Evolutionary conservation across 192 early-diverging fungal genomes (phyloP).

Genomic region (Chytriomyces hyalinus): DNA sequence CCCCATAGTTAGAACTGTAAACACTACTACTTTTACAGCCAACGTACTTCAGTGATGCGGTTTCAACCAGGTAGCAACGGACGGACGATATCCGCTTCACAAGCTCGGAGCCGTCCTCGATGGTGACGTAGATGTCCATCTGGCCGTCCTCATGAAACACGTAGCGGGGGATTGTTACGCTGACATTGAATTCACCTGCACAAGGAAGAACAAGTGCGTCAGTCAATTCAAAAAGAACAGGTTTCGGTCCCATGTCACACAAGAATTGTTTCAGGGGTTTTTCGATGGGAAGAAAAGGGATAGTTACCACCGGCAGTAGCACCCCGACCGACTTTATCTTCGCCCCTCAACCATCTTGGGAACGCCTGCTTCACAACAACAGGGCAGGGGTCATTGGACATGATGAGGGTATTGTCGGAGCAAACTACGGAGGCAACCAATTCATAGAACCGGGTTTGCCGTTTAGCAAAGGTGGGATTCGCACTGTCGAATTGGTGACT

Average conservation of each 20-base stretch:
- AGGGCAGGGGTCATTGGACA: conserved; percentile 20
- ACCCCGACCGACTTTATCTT: conserved; percentile 24
- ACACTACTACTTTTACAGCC: too few species aligned
- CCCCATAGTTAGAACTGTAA: too few species aligned
- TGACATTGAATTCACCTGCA: conserved; percentile 31
- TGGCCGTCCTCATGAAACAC: conserved; percentile 30
- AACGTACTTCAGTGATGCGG: conserved; percentile 18
- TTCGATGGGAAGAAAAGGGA: background rate
- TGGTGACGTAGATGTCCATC: conserved; percentile 14
- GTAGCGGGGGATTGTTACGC: conserved; percentile 21
- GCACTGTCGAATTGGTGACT: conserved; percentile 17
- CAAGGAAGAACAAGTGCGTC: too few species aligned
- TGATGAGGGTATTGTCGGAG: conserved; percentile 12
- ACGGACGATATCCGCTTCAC: conserved; percentile 27
- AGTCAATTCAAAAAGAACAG: too few species aligned
- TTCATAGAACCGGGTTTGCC: conserved; percentile 21
- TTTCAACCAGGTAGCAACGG: conserved; percentile 31
- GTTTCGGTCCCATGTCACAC: background rate
- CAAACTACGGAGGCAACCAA: conserved; percentile 25
- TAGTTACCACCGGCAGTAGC: conserved; percentile 12
- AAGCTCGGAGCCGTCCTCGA: conserved; percentile 18
- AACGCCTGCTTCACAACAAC: conserved; percentile 20
- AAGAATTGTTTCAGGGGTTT: background rate
- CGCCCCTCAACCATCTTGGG: conserved; percentile 12
- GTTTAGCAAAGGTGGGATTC: conserved; percentile 1